Evolutionary conservation across 2,329 filamentous ascomycete species (phyloP).

Genomic region (Epichloe glyceriae): DNA sequence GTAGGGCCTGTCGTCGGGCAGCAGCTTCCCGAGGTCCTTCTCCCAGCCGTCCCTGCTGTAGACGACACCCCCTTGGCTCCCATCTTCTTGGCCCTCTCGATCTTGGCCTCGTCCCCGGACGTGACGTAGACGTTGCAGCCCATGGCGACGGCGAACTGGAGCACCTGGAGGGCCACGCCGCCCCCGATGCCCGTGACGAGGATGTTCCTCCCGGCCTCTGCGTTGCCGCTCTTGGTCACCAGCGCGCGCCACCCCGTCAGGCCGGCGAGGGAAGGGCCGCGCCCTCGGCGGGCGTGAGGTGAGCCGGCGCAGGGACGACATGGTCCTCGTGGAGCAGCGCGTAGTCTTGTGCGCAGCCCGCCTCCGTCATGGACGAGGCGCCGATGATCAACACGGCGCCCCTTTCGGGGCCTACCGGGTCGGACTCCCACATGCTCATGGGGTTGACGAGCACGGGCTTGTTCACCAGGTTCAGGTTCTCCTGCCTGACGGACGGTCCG

Average conservation of each 20-base stretch:
- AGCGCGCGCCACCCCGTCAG: constrained; percentile 81
- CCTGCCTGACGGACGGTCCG: constrained; percentile 33
- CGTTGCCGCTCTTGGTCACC: constrained; percentile 57
- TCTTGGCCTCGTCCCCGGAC: constrained; percentile 60
- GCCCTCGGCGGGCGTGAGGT: constrained; percentile 60
- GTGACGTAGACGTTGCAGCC: constrained; percentile 75
- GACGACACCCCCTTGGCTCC: constrained; percentile 71
- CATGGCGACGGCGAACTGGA: constrained; percentile 65
- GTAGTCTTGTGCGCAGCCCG: constrained; percentile 65
- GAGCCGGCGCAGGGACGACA: constrained; percentile 56
- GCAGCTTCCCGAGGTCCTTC: constrained; percentile 49
- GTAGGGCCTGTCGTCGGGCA: constrained; percentile 53
- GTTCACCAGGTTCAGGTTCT: constrained; percentile 35
- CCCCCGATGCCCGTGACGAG: constrained; percentile 87
- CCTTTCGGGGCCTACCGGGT: constrained; percentile 61
- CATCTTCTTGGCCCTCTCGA: constrained; percentile 55
- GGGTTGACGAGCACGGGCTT: constrained; percentile 71
- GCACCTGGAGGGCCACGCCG: constrained; percentile 70
- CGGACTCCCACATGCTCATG: constrained; percentile 61
- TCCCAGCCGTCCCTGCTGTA: constrained; percentile 78
- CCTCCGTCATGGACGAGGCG: constrained; percentile 44
- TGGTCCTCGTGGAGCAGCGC: constrained; percentile 57
- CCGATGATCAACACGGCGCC: constrained; percentile 49
- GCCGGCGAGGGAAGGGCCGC: constrained; percentile 78
- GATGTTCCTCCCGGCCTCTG: constrained; percentile 55